A percentile compares a stretch with the other conserved stretches of the same genome.
phyloP scores from a whole-genome alignment of 176 grass and related monocot species.

The Cocos nucifera region DNA sequence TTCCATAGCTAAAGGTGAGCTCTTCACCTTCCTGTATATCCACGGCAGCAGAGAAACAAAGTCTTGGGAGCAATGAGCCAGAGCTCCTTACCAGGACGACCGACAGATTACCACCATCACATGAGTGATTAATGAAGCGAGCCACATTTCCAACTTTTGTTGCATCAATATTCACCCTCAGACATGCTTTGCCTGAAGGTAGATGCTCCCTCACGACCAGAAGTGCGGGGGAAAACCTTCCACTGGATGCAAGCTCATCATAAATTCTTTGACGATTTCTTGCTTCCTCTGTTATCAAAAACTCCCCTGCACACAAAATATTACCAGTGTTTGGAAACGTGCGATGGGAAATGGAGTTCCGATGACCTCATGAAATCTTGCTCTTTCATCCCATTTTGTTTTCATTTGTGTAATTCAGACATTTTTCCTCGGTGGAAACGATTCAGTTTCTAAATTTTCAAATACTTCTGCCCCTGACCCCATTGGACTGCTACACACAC shows the following conservation, averaged over 20 bases:
- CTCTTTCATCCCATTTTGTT: no score
- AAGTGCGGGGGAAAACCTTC: slow-evolving; percentile 56
- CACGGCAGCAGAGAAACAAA: slow-evolving; percentile 59
- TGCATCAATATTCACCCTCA: slow-evolving; percentile 76
- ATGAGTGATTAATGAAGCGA: slow-evolving; percentile 92
- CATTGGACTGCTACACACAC: no score
- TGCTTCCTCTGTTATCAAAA: slow-evolving; percentile 66
- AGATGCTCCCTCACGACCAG: slow-evolving; percentile 79
- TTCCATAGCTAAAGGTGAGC: slow-evolving; percentile 69
- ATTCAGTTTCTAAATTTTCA: no score
- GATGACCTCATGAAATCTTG: no score
- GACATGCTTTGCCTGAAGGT: slow-evolving; percentile 70
- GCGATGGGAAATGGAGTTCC: background rate
- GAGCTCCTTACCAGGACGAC: slow-evolving; percentile 59
- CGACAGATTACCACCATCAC: slow-evolving; percentile 81
- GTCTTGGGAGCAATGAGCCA: slow-evolving; percentile 62
- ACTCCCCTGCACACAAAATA: slow-evolving; percentile 41
- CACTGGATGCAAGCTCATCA: slow-evolving; percentile 52
- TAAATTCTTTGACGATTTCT: slow-evolving; percentile 45
- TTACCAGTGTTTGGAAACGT: background rate
- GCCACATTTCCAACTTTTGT: slow-evolving; percentile 67
- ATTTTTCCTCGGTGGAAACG: no score
- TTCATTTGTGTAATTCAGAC: no score
- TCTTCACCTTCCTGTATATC: slow-evolving; percentile 62
- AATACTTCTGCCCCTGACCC: no score